phyloP scores from a whole-genome alignment of 2,329 filamentous ascomycete species.

The Penicillium sp. region DNA sequence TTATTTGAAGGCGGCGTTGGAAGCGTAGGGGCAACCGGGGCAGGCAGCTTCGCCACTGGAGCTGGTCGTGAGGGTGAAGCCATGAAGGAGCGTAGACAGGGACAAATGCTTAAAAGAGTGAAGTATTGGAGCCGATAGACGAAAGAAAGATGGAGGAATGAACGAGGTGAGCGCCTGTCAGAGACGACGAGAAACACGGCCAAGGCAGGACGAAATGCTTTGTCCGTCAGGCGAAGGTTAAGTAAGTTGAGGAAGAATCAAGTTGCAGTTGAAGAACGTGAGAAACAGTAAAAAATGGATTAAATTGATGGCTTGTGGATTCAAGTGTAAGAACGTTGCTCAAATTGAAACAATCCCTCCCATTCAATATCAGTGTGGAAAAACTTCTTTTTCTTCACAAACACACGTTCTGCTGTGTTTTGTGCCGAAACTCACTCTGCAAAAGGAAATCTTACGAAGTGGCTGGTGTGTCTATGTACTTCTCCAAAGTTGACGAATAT shows the following conservation, averaged over 20 bases:
- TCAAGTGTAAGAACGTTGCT: not conserved
- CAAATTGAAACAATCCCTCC: too few species aligned
- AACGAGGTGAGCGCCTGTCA: not conserved
- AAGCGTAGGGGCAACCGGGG: not conserved
- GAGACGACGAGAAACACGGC: not conserved
- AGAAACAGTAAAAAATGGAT: not conserved
- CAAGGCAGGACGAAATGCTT: too few species aligned
- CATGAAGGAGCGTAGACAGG: not conserved
- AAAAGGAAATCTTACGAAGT: too few species aligned
- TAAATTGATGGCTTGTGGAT: not conserved
- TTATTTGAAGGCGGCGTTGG: not conserved
- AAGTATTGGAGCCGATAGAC: not conserved
- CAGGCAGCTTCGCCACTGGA: not conserved
- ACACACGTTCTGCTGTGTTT: too few species aligned
- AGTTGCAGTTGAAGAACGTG: not conserved
- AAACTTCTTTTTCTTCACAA: too few species aligned
- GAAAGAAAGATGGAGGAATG: not conserved
- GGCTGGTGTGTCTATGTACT: too few species aligned
- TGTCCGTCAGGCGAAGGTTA: too few species aligned
- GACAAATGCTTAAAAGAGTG: not conserved
- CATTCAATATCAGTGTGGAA: too few species aligned
- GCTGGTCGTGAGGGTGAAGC: not conserved
- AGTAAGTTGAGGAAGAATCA: too few species aligned
- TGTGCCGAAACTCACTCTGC: too few species aligned
- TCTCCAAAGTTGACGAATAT: too few species aligned